These are phyloP conservation scores for Penicillium canescens DNA, from an alignment of 495 filamentous ascomycete species.

Conservation along the genomic window DNA sequence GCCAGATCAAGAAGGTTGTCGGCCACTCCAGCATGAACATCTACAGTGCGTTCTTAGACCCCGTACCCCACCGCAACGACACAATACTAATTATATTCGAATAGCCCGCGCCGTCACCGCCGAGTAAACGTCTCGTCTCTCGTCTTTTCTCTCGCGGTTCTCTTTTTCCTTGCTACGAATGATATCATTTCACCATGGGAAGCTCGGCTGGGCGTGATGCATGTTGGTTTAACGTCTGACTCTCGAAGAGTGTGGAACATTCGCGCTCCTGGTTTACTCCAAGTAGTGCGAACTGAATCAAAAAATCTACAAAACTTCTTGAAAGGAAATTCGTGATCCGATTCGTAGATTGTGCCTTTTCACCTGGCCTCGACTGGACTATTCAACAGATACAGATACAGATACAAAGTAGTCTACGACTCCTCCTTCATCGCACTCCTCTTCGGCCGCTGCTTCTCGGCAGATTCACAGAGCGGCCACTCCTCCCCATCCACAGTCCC, in stretches of 20 bases:
- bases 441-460: conserved; percentile 43
- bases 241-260: conserved; percentile 34
- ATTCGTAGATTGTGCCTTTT: conserved; percentile 3
- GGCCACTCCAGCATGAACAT: conserved; percentile 95
- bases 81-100: conserved; percentile 22
- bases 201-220: conserved; percentile 45
- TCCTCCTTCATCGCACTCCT: conserved; percentile 26
- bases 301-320: conserved; percentile 37
- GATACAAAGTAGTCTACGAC: conserved; percentile 4
- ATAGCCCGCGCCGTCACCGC: conserved; percentile 52
- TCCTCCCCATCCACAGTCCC: conserved; percentile 30
- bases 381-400: neutral
- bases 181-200: conserved; percentile 45
- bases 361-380: neutral
- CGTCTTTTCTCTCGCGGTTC: conserved; percentile 43
- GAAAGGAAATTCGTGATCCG: conserved; percentile 1
- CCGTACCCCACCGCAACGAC: neutral
- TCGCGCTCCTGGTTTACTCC: conserved; percentile 29
- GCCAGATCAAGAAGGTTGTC: conserved; percentile 97
- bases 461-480: conserved; percentile 49
- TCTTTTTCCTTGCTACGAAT: conserved; percentile 45
- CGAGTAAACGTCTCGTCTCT: conserved; percentile 46
- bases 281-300: conserved; percentile 36
- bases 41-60: conserved; percentile 68
- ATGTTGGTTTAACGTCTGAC: conserved; percentile 35